Evolutionary conservation across 371 early-diverging fungal species (phyloP).

Genomic region (Blyttiomyces sp.): DNA sequence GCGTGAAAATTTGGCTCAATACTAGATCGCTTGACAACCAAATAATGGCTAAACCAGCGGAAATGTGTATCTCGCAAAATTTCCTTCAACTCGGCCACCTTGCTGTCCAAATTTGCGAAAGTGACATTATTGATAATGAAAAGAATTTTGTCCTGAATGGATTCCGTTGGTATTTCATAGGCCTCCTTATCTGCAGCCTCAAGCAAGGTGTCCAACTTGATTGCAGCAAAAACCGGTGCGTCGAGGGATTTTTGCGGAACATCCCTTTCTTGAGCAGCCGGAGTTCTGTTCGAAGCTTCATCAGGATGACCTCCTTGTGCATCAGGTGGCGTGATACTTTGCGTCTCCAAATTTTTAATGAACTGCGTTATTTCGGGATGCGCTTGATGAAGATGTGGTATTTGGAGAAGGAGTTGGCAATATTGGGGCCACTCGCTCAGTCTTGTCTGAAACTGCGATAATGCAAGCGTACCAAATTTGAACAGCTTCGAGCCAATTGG

Average conservation of each 20-base stretch:
- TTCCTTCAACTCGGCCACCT: conserved; percentile 74
- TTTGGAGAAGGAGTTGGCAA: conserved; percentile 75
- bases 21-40: conserved; percentile 91
- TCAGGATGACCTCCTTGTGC: neutral
- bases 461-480: conserved; percentile 84
- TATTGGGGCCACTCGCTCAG: conserved; percentile 89
- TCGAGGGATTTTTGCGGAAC: conserved; percentile 9
- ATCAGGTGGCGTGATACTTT: conserved; percentile 12
- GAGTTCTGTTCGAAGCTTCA: neutral
- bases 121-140: conserved; percentile 96
- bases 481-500: conserved; percentile 79
- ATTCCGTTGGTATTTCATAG: conserved; percentile 58
- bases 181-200: conserved; percentile 23
- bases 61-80: conserved; percentile 60
- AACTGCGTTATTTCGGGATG: conserved; percentile 66
- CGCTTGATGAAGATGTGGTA: conserved; percentile 70
- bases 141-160: conserved; percentile 85
- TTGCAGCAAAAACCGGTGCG: conserved; percentile 58
- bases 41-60: conserved; percentile 88
- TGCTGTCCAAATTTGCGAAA: conserved; percentile 75
- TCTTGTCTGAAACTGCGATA: conserved; percentile 76
- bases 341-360: conserved; percentile 30
- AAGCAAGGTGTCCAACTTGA: conserved; percentile 51
- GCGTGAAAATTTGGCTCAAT: conserved; percentile 93
- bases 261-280: neutral